Percentiles rank a stretch among this genome's conserved stretches.
Conservation (phyloP, 1,284 basidiomycete species). For the Coniferiporia weirii region DNA sequence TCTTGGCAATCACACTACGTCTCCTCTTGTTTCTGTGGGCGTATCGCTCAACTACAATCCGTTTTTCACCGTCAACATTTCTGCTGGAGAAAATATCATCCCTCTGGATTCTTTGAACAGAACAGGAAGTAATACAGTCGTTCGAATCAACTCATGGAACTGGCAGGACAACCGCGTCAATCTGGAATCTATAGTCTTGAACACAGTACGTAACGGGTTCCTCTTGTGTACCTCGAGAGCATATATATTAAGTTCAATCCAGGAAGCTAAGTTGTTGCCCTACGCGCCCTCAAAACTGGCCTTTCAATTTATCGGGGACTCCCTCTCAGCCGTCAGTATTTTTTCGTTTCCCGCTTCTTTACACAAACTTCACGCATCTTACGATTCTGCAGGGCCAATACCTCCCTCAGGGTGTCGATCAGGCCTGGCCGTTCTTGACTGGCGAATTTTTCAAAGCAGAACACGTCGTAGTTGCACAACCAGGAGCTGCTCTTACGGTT, state of each 20-base stretch:
- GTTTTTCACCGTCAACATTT: constrained; percentile 44
- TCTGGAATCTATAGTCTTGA: constrained; percentile 42
- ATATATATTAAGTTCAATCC: neutral
- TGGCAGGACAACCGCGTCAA: constrained; percentile 58
- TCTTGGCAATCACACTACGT: constrained; percentile 46
- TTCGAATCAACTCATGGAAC: constrained; percentile 48
- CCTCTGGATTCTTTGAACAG: constrained; percentile 27
- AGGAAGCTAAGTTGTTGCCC: constrained; percentile 43
- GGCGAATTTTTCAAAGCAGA: constrained; percentile 51
- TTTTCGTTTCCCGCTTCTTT: neutral
- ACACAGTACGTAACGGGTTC: constrained; percentile 31
- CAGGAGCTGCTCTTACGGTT: constrained; percentile 47
- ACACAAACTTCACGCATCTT: neutral
- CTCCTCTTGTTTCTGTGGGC: constrained; percentile 40
- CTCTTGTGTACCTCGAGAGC: neutral
- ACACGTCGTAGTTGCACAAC: constrained; percentile 46
- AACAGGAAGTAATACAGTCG: constrained; percentile 26
- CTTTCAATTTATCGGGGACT: constrained; percentile 58
- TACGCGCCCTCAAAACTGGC: constrained; percentile 42
- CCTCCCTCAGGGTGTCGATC: constrained; percentile 46
- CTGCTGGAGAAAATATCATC: constrained; percentile 41
- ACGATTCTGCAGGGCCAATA: constrained; percentile 42
- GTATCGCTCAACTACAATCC: constrained; percentile 45
- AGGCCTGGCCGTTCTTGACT: constrained; percentile 53
- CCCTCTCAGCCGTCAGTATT: constrained; percentile 44